Evolutionary conservation across 495 filamentous ascomycete species (phyloP).

Genomic region (Aspergillus affinis): DNA sequence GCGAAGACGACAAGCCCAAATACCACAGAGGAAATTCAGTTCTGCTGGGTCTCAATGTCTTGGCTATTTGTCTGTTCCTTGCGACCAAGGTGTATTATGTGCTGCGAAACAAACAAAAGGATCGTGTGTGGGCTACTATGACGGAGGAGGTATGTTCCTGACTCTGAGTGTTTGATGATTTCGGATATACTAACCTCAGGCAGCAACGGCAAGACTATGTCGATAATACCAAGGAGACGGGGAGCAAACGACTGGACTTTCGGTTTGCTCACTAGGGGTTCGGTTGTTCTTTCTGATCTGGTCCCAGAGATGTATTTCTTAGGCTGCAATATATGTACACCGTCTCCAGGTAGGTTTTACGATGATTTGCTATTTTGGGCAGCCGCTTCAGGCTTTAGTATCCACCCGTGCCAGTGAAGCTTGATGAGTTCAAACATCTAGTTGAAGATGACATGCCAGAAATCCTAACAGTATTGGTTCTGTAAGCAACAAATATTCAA

Average conservation of each 20-base stretch:
- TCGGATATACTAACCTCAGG: not conserved
- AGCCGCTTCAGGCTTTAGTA: too few relatives aligned
- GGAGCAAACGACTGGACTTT: constrained; percentile 39
- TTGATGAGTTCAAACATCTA: too few relatives aligned
- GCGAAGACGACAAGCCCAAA: constrained; percentile 53
- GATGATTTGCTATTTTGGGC: too few relatives aligned
- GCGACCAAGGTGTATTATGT: constrained; percentile 38
- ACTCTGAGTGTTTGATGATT: not conserved
- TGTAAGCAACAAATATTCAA: too few relatives aligned
- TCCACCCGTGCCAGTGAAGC: too few relatives aligned
- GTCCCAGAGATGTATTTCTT: too few relatives aligned
- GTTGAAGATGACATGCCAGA: too few relatives aligned
- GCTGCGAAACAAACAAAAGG: constrained; percentile 28
- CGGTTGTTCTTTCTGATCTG: not conserved
- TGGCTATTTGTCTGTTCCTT: constrained; percentile 37
- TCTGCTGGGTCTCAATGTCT: constrained; percentile 43
- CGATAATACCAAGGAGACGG: constrained; percentile 29
- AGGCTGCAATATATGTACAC: too few relatives aligned
- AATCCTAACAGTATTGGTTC: too few relatives aligned
- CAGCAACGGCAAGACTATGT: constrained; percentile 26
- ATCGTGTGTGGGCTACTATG: constrained; percentile 37
- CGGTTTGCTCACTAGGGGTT: constrained; percentile 27
- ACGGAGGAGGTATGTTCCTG: constrained; percentile 21
- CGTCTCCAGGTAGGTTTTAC: too few relatives aligned
- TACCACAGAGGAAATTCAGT: constrained; percentile 51